Conservation (phyloP, 177 flowering plant species). For the Vitis hybrid region DNA sequence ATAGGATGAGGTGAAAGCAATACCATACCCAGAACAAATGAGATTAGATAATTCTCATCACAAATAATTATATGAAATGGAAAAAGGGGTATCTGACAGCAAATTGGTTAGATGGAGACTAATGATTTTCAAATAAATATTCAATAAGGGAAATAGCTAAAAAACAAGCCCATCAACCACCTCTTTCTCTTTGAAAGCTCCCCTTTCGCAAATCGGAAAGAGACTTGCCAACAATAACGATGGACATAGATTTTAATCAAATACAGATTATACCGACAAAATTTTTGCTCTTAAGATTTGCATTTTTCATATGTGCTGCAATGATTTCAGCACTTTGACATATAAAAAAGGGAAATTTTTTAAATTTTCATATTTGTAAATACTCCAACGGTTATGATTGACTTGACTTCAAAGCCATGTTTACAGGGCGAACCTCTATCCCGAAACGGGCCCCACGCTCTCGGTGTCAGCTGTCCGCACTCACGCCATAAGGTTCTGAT, state of each 20-base stretch:
- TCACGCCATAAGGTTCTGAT: too few relatives aligned
- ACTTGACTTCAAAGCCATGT: slow-evolving; percentile 43
- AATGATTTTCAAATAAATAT: slow-evolving; percentile 2
- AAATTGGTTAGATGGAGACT: slow-evolving; percentile 20
- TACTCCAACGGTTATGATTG: slow-evolving; percentile 16
- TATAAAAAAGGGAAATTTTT: background rate
- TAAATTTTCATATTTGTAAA: background rate
- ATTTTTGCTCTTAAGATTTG: background rate
- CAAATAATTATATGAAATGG: background rate
- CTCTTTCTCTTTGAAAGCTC: slow-evolving; percentile 36
- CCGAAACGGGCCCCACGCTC: background rate
- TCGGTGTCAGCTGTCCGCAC: background rate
- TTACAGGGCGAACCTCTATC: background rate
- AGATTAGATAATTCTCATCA: slow-evolving; percentile 1
- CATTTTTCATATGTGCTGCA: background rate
- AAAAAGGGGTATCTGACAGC: slow-evolving; percentile 11
- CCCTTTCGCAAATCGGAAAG: slow-evolving; percentile 39
- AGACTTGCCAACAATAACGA: slow-evolving; percentile 40
- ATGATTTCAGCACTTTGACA: background rate
- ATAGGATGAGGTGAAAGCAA: slow-evolving; percentile 1
- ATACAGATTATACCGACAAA: background rate
- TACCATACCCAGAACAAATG: background rate
- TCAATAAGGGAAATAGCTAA: background rate
- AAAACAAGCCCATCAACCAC: slow-evolving; percentile 31
- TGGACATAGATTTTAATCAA: background rate